A percentile compares a stretch with the other conserved stretches of the same genome.
Conservation (phyloP, 305 asterid genomes). For the Solanum hybrid region DNA sequence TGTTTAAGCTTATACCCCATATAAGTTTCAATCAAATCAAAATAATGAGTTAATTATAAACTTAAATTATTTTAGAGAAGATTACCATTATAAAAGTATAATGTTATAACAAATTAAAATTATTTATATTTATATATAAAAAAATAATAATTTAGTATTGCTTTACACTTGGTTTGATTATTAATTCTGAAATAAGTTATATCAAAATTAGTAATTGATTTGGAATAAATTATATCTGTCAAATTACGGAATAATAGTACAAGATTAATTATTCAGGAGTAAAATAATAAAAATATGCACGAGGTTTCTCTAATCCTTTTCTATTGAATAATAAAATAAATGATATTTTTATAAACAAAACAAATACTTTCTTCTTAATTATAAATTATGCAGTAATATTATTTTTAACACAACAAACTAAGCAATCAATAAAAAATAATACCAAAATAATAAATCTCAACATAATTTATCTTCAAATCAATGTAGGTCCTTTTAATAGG, state of each 20-base stretch:
- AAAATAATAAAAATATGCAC: background rate
- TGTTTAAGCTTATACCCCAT: background rate
- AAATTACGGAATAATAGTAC: background rate
- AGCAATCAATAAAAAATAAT: background rate
- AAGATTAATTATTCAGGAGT: background rate
- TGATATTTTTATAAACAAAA: background rate
- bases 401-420: too few species aligned
- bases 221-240: background rate
- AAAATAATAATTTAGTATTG: background rate
- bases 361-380: background rate
- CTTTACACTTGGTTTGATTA: background rate
- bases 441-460: background rate
- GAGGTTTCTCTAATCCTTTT: background rate
- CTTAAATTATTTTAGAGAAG: background rate
- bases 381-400: background rate
- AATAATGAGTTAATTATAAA: background rate
- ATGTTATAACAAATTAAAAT: background rate
- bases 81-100: background rate
- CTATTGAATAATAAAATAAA: background rate
- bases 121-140: too few species aligned
- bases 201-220: rapidly evolving
- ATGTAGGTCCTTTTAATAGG: background rate
- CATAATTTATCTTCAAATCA: background rate
- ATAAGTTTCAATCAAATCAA: background rate
- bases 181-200: background rate